Evolutionary conservation across 228 moss, liverwort and hornwort genomes (phyloP).

Genomic region (Sphagnum magellanicum): DNA sequence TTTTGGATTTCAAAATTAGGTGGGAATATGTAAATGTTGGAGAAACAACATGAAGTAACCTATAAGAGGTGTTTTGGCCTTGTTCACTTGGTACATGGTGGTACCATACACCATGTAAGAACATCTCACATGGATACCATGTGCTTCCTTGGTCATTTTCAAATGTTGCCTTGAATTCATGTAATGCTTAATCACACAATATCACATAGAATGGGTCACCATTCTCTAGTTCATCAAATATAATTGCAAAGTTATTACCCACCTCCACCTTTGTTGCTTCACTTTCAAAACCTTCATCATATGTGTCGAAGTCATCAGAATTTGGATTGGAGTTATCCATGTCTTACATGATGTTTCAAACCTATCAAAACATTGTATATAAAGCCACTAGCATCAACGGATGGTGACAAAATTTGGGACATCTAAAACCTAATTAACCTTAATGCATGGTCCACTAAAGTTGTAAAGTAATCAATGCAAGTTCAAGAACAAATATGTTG

Average conservation of each 20-base stretch:
- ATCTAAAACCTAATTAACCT: background rate
- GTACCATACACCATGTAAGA: background rate
- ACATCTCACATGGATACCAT: background rate
- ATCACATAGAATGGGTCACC: background rate
- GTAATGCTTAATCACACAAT: background rate
- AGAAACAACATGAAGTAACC: no score
- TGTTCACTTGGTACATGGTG: background rate
- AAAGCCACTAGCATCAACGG: background rate
- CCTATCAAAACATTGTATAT: background rate
- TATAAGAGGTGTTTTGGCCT: background rate
- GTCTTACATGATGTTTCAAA: background rate
- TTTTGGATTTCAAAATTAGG: no score
- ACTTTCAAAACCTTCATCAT: background rate
- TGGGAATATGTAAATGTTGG: no score
- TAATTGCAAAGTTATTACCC: background rate
- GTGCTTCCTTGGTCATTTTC: background rate
- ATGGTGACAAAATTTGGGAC: background rate
- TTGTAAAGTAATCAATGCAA: background rate
- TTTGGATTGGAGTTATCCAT: background rate
- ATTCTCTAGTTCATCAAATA: background rate
- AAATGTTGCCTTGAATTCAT: background rate
- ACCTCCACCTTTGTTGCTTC: background rate
- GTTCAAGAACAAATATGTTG: background rate
- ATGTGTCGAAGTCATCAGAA: background rate
- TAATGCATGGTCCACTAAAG: background rate